Base-by-base conservation (phyloP, 2,329 filamentous ascomycete genomes). In the Phoma sp. region DNA sequence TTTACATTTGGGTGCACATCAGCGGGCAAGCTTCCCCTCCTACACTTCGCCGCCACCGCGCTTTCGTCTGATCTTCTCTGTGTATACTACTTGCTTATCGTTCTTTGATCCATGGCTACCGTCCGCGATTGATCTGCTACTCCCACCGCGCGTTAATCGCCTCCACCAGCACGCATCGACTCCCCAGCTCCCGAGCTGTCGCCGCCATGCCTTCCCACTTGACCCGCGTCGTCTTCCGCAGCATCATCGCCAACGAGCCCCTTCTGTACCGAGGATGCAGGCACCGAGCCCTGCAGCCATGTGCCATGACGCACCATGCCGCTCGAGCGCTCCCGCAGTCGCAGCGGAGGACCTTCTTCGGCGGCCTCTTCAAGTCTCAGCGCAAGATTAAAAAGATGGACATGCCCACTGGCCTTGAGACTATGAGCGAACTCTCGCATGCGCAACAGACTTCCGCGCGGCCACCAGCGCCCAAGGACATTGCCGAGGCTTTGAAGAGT, bases 341-440 rank as follows among this genome's bases (percentile, higher is more conserved):
- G 6, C 79, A 82, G 60, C 76, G 79, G 43, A 79, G 87, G 59
- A 82, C 82, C 3, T 86, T 93, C 54, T 82, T 92, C 65, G 82
- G 82, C 24, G 77, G 92, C 41, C 84, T 90, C 59, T 85, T 90
- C 62, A 85, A 86, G 64, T 77, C 85, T 9, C 82, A 85, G 17
- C 81, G 85, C 50, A 73, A 72, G 55, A 75, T 87, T 38, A 88
- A 86, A 71, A 80, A 85, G 21, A 80, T 87, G 45, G 82, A 87
- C 64, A 78, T 87, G 57, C 89, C 87, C 67, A 89, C 85, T 0
- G 92, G 92, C 48, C 84, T 92, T 67, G 85, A 86, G 61, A 84
- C 83, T 15, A 85, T 96, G 77, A 83, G 90, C 65, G 84, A 90
- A 55, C 84, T 91, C 72, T 80, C 84, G 47, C 84, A 85, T 62